Evolutionary conservation across 176 grass and related monocot species (phyloP), one percentile per base, ranked within the genome.

Genomic region (Ensete ventricosum): DNA sequence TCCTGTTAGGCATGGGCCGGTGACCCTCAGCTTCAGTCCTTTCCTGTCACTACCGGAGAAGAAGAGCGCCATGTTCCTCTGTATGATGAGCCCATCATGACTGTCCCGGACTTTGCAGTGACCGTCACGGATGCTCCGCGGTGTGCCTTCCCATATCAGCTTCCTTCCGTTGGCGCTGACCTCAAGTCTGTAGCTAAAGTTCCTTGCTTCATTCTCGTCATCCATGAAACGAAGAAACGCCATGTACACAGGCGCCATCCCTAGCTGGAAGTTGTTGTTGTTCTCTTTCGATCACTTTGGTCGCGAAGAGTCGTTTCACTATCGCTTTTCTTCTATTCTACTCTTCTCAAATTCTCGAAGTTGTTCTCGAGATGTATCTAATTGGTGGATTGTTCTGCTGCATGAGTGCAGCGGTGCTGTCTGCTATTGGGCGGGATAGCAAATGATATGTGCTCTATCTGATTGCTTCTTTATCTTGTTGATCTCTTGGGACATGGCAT

Each of bases 301-400:
- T n/a, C n/a, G n/a, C n/a, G n/a, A n/a, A n/a, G n/a, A n/a, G n/a
- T n/a, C n/a, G n/a, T n/a, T n/a, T n/a, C n/a, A n/a, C n/a, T n/a
- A n/a, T n/a, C n/a, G n/a, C n/a, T n/a, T n/a, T n/a, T n/a, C n/a
- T n/a, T n/a, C n/a, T n/a, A n/a, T 9, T 62, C 21, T 21, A 11
- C 9, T 12, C 24, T 21, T 24, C 24, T 1, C 20, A 10, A 24
- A 21, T 11, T 9, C 23, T 65, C 20, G 29, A 69, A 50, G 26
- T 17, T 11, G 43, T 50, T 9, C 5, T 70, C 51, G 72, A 14
- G 81, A 71, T 94, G 88, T 84, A 93, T 80, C 88, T 88, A 2
- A 93, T 90, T 88, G 84, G 90, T 27, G 90, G 95, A 12, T 83
- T 98, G 14, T 86, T 86, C 26, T 98, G 90, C 83, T 98, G 90